phyloP scores from a whole-genome alignment of 176 grass and related monocot genomes.

The Bonia amplexicaulis region DNA sequence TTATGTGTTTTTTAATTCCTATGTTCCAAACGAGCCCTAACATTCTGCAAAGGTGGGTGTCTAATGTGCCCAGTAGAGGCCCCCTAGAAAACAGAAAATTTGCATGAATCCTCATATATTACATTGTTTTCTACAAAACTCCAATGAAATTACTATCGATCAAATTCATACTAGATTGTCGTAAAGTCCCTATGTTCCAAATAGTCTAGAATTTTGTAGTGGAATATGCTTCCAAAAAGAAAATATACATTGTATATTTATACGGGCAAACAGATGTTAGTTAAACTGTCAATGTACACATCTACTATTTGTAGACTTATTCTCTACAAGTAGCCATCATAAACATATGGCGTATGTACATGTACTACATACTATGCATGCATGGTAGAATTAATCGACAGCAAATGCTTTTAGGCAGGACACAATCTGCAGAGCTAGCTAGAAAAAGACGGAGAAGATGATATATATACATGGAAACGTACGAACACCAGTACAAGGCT shows the following conservation, averaged over 20 bases:
- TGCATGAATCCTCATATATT: neutral
- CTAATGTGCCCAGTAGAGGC: neutral
- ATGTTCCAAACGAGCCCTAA: neutral
- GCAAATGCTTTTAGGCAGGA: neutral
- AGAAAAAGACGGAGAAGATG: neutral
- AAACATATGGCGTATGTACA: neutral
- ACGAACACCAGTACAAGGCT: neutral
- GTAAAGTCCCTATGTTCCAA: neutral
- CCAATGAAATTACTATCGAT: neutral
- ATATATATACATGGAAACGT: neutral
- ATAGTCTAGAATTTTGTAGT: neutral
- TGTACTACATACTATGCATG: neutral
- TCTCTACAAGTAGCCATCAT: neutral
- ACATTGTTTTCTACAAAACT: neutral
- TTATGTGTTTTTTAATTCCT: too few relatives aligned
- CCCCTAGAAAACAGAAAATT: neutral
- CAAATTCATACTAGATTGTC: neutral
- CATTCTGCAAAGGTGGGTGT: neutral
- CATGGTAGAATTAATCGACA: constrained; percentile 3
- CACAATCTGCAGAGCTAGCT: neutral
- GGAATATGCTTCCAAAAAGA: neutral
- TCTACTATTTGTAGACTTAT: neutral
- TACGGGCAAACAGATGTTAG: neutral
- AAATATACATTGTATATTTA: neutral
- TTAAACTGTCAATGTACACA: neutral